Evolutionary conservation across 2,329 filamentous ascomycete genomes (phyloP), one percentile per base, ranked within the genome.

Genomic region (Fusarium graminum): DNA sequence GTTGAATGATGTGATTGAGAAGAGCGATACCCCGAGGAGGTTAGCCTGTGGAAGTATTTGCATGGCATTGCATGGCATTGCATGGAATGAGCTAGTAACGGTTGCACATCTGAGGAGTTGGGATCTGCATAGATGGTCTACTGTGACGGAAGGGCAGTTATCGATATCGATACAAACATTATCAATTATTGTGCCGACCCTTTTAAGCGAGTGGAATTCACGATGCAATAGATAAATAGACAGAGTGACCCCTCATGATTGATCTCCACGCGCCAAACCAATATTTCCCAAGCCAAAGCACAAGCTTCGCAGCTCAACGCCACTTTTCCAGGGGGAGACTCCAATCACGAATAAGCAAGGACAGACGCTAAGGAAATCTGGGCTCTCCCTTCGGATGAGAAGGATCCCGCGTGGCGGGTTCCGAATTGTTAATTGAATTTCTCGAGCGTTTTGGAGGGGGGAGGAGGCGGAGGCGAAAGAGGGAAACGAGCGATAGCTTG

Each of bases 321-420:
- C 65, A 70, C 68, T 25, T 55, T 63, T 43, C 38, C 60, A 68
- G 58, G 58, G 32, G 16, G 34, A 14, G 9, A 22, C 39, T 26
- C 69, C 63, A 72, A 72, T 72, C 65, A 72, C 47, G 43, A 54
- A 22, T 28, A 8, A 6, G 22, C 26, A 38, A 46, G 36, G 43
- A 53, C 59, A 52, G 29, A 45, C 58, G 63, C 63, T 68, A 66
- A 47, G 26, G 50, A 55, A 41, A 47, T 41, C 29, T 12, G 42
- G n/a, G 39, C 34, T 36, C 50, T 22, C 50, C 59, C 46, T 38
- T 47, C 47, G 64, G 65, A 68, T 65, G 52, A 55, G 47, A 43
- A 51, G 29, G 63, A 67, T 63, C 47, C 63, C 57, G 57, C 57
- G 29, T 19, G 57, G 42, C 30, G 49, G 42, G 44, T 28, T 58